A percentile compares a stretch with the other conserved stretches of the same genome.
phyloP scores from a whole-genome alignment of 2,329 filamentous ascomycete species.

The Cephalotrichum gorgonifer region DNA sequence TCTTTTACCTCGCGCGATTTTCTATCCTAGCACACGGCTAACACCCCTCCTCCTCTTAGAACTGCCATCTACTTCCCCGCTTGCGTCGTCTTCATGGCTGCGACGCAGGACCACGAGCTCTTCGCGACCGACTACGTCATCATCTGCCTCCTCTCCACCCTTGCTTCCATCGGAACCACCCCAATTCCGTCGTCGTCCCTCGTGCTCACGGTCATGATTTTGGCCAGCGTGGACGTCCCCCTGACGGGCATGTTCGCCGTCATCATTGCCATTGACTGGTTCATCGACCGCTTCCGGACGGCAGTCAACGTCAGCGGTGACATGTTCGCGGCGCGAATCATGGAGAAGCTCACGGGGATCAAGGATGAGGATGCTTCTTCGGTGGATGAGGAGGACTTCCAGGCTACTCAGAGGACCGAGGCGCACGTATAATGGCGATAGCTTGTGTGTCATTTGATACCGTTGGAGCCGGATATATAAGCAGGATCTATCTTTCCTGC shows the following conservation, averaged over 20 bases:
- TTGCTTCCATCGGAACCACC: constrained; percentile 42
- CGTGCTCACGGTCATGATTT: constrained; percentile 41
- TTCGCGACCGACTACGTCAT: constrained; percentile 35
- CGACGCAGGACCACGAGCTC: constrained; percentile 35
- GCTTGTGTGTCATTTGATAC: background rate
- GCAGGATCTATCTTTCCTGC: too few relatives aligned
- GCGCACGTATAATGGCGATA: background rate
- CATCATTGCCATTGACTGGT: constrained; percentile 43
- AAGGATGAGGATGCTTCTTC: constrained; percentile 4
- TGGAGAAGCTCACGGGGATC: constrained; percentile 28
- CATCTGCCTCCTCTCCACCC: constrained; percentile 34
- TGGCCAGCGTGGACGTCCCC: constrained; percentile 29
- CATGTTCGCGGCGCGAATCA: constrained; percentile 28
- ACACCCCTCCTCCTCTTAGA: constrained; percentile 10
- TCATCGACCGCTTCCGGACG: constrained; percentile 45
- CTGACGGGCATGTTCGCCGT: constrained; percentile 40
- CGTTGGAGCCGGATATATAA: background rate
- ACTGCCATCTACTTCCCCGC: constrained; percentile 46
- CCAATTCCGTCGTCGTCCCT: constrained; percentile 42
- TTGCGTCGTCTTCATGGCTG: constrained; percentile 40
- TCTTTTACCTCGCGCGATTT: constrained; percentile 9
- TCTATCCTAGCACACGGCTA: constrained; percentile 4
- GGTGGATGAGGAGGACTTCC: background rate
- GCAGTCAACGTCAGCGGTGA: constrained; percentile 41
- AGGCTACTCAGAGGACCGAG: background rate